phyloP scores from a whole-genome alignment of 148 eudicot genomes.

The Rhododendron ferrugineum region DNA sequence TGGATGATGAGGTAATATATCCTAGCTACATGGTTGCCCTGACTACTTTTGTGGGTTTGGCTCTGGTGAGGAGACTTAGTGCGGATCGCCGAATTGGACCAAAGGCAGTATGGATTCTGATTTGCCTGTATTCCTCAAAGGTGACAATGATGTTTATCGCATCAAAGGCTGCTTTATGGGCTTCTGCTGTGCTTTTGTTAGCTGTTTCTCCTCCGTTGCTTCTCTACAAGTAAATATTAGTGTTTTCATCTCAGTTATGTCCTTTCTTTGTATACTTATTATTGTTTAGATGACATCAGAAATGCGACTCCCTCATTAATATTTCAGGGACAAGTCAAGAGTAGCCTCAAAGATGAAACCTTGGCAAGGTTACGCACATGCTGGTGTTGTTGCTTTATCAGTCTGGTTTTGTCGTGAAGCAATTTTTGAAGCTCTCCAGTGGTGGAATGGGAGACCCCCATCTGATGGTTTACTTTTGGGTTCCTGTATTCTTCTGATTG shows the following conservation, averaged over 20 bases:
- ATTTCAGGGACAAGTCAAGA: slow-evolving; percentile 75
- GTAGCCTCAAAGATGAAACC: slow-evolving; percentile 90
- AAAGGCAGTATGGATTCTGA: slow-evolving; percentile 78
- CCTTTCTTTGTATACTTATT: background rate
- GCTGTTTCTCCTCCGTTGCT: slow-evolving; percentile 94
- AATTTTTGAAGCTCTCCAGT: slow-evolving; percentile 93
- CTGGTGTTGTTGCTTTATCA: slow-evolving; percentile 72
- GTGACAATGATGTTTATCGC: slow-evolving; percentile 78
- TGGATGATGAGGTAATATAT: slow-evolving; percentile 94
- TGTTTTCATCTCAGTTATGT: slow-evolving; percentile 10
- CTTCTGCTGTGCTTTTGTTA: slow-evolving; percentile 72
- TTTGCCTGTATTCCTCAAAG: slow-evolving; percentile 82
- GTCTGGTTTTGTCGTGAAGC: slow-evolving; percentile 98
- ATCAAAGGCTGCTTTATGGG: slow-evolving; percentile 85
- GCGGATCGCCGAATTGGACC: slow-evolving; percentile 72
- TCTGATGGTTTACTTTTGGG: slow-evolving; percentile 93
- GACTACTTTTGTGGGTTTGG: slow-evolving; percentile 84
- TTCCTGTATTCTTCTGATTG: slow-evolving; percentile 74
- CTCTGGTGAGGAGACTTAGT: slow-evolving; percentile 73
- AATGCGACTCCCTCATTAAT: slow-evolving; percentile 10
- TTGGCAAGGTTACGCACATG: slow-evolving; percentile 90
- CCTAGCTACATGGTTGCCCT: slow-evolving; percentile 87
- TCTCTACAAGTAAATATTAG: slow-evolving; percentile 66
- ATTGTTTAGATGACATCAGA: background rate
- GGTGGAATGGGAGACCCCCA: slow-evolving; percentile 96